Evolutionary conservation across 768 basidiomycete species (phyloP), one percentile per base, ranked within the genome.

Genomic region (Boletus rex-veris): DNA sequence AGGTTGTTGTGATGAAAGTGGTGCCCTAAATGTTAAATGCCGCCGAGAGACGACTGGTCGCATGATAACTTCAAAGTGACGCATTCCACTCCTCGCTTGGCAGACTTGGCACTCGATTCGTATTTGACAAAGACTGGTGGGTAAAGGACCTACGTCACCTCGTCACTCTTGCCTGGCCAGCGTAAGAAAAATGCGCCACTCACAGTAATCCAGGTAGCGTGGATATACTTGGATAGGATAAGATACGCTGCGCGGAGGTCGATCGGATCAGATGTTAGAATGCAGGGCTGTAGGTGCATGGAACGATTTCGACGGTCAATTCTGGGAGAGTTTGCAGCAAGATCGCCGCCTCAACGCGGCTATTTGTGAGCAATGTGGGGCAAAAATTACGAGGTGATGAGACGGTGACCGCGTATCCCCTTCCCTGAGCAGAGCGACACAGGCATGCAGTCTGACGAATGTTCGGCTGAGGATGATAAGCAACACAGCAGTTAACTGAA

Each of bases 131-230:
- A 15, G 30, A 26, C 24, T 50, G 45, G 47, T 55, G 57, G 49
- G 54, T 30, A 36, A 21, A 50, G 65, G 65, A 68, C 65, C 65
- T 44, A 63, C 1, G 61, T 51, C 65, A 66, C 65, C 64, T 50
- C 12, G 40, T 51, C 48, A 65, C 63, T 21, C n/a, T 44, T 28
- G 28, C 50, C 43, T 21, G 11, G 21, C 3, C 21, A 21, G 21
- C 21, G 21, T 49, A 31, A 18, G 37, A 15, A 38, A 39, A 14
- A 6, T 28, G 30, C 31, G 24, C 39, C 26, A 24, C 43, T 19
- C 48, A 45, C 53, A 52, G 31, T 43, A 26, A 50, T 21, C 16
- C 49, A 26, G 40, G 28, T 65, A 58, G 63, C 54, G 47, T 59
- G 52, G 18, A 50, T 40, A 43, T 44, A 30, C 36, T 26, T 7